Conservation (phyloP, 345 rosid species). For the Carallia brachiata region DNA sequence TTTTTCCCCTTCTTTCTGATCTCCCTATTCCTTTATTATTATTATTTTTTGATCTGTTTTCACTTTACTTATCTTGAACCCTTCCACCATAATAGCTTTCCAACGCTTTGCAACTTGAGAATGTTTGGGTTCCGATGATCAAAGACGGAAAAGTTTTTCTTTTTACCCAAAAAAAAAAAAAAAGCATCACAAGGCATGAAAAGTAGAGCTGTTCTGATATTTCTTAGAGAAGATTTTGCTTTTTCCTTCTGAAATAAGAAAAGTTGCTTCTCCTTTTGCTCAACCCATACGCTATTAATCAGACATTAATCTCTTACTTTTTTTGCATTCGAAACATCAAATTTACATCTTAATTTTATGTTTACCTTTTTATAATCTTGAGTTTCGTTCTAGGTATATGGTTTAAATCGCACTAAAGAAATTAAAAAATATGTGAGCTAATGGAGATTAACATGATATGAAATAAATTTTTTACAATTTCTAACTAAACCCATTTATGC, state of each 20-base stretch:
- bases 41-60: constrained; percentile 17
- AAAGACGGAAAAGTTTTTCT: constrained; percentile 35
- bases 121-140: constrained; percentile 44
- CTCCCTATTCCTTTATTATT: neutral
- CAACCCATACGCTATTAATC: constrained; percentile 46
- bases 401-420: too few species aligned
- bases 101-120: constrained; percentile 42
- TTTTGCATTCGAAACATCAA: neutral
- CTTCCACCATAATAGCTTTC: constrained; percentile 21
- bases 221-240: constrained; percentile 44
- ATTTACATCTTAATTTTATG: neutral
- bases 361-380: too few species aligned
- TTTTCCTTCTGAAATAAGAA: constrained; percentile 41
- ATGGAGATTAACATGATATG: too few species aligned
- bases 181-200: constrained; percentile 41
- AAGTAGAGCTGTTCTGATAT: constrained; percentile 45
- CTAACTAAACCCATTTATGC: too few species aligned
- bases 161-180: neutral
- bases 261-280: constrained; percentile 55
- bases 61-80: constrained; percentile 13
- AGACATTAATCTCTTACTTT: constrained; percentile 17
- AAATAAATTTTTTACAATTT: too few species aligned
- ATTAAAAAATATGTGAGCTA: too few species aligned
- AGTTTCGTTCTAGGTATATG: too few species aligned
- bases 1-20: neutral